Percentiles rank a stretch among this genome's conserved stretches.
Conservation (phyloP, 1,139 yeast genomes). For the Saccharomyces uvarum region DNA sequence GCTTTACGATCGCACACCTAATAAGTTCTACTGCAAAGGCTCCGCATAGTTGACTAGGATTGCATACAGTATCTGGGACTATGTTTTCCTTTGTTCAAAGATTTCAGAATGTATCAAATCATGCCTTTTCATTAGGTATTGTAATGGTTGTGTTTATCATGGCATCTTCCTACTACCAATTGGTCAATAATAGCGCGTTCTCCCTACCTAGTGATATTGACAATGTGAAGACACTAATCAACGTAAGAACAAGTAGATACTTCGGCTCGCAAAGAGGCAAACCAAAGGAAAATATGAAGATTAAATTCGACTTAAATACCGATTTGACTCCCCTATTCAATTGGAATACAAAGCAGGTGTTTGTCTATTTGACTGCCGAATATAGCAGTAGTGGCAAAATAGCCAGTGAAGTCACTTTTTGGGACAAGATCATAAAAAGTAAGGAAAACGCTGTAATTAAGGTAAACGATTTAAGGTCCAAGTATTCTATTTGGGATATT, state of each 20-base stretch:
- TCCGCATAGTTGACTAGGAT: neutral
- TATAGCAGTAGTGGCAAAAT: slow-evolving; percentile 39
- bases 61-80: neutral
- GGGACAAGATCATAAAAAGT: slow-evolving; percentile 74
- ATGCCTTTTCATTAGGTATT: slow-evolving; percentile 47
- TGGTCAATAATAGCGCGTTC: slow-evolving; percentile 42
- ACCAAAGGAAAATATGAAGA: slow-evolving; percentile 72
- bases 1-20: neutral
- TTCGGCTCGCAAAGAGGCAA: slow-evolving; percentile 64
- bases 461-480: slow-evolving; percentile 50
- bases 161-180: slow-evolving; percentile 43
- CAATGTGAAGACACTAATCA: slow-evolving; percentile 35
- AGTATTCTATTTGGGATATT: slow-evolving; percentile 86
- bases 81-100: slow-evolving; percentile 43
- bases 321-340: slow-evolving; percentile 73
- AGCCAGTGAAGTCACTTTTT: slow-evolving; percentile 67
- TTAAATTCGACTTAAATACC: slow-evolving; percentile 63
- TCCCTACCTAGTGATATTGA: slow-evolving; percentile 37
- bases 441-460: slow-evolving; percentile 52
- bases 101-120: slow-evolving; percentile 50
- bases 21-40: neutral
- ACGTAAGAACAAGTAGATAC: slow-evolving; percentile 55
- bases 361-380: slow-evolving; percentile 82
- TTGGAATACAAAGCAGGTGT: slow-evolving; percentile 95
- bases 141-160: slow-evolving; percentile 42